Percentiles rank a stretch among this genome's conserved stretches.
Conservation (phyloP, 306 rosid species). For the Casuarina cunninghamiana region DNA sequence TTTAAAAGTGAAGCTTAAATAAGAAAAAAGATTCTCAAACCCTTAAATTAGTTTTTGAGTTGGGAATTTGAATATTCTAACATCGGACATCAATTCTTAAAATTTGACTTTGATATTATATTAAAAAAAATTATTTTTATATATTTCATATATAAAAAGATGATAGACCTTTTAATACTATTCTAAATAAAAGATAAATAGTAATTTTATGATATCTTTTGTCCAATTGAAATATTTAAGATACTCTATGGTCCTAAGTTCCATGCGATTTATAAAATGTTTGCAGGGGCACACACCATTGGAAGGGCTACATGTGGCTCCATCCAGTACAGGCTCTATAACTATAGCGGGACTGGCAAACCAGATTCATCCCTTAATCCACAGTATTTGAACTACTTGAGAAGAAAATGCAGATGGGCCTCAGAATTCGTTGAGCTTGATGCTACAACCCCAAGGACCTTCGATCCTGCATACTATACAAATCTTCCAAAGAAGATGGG, state of each 20-base stretch:
- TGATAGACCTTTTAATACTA: no score
- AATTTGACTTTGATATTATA: no score
- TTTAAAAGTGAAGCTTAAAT: no score
- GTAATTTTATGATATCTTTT: neutral
- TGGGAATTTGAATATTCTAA: no score
- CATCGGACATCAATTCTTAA: no score
- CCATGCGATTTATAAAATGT: neutral
- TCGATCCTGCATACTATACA: constrained; percentile 51
- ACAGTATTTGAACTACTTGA: constrained; percentile 57
- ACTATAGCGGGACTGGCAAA: constrained; percentile 52
- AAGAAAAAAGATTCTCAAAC: no score
- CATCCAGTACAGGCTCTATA: constrained; percentile 63
- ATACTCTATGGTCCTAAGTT: neutral
- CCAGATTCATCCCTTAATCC: constrained; percentile 58
- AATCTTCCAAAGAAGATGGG: constrained; percentile 72
- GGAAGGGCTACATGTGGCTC: constrained; percentile 72
- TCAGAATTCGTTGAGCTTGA: constrained; percentile 81
- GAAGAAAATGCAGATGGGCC: constrained; percentile 85
- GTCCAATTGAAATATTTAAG: neutral
- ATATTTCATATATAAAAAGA: no score
- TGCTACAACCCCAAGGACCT: constrained; percentile 55
- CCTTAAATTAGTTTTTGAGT: no score
- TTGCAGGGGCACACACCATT: constrained; percentile 81
- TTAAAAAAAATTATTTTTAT: no score
- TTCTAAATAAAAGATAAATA: no score